Evolutionary conservation across 257 asterid species (phyloP), one percentile per base, ranked within the genome.

Genomic region (Forsythia suspensa): DNA sequence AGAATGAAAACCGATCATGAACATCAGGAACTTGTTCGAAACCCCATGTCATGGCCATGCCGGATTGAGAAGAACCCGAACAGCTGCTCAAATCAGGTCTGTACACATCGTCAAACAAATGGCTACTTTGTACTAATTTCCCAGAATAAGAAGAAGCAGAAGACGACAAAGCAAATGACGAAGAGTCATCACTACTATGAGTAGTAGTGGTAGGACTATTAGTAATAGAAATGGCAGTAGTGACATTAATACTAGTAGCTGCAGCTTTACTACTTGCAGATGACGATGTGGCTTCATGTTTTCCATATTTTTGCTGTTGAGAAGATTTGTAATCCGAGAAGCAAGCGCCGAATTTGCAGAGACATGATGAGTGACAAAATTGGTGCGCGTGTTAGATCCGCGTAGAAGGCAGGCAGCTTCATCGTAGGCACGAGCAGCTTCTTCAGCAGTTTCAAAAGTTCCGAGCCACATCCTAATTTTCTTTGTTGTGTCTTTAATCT

Each of bases 401-500:
- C 96, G 92, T 9, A 91, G 84, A 16, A 89, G 91, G 73, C 86
- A 88, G 72, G 91, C 94, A 0, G 92, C 94, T 74, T 90, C 87
- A 36, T 90, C 97, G 8, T 91, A 88, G 36, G 94, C 97, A 51
- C 91, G 91, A 7, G 96, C 91, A 6, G 94, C 92, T 70, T 85
- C 91, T 70, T 91, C 92, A 0, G 91, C 91, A 1, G 90, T 89
- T 71, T 88, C 89, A 12, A 87, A 91, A 2, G 94, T 89, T 6
- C 92, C 96, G 8, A 91, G 91, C 94, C 94, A 91, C 94, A 91
- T 88, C 81, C 96, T 74, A 51, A 91, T 89, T 79, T 89, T 91
- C 78, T 89, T 90, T 3, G 91, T 91, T 6, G 91, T 88, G 86
- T 88, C 96, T 75, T 91, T 89, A 69, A 91, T 91, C 89, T 91